Evolutionary conservation across 164 flowering plant genomes (phyloP), one percentile per base, ranked within the genome.

Genomic region (Nelumbo lutea): DNA sequence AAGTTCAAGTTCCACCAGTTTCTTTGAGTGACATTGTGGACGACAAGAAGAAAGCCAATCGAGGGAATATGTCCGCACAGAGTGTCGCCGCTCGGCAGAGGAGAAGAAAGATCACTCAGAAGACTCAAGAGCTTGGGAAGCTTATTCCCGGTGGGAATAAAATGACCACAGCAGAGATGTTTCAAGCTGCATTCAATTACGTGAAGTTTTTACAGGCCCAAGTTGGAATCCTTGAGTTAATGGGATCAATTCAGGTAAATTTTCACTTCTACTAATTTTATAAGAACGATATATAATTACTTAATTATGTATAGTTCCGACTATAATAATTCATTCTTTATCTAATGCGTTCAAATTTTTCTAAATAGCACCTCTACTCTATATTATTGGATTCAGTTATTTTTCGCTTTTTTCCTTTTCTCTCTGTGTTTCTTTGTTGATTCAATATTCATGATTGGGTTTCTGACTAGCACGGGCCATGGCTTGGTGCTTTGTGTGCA

Each of bases 81-180:
- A 93, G 94, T 77, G 76, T 84, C 0, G 97, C 97, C 0, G 98
- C 98, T 1, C 62, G 97, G 67, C 83, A 89, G 75, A 81, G 98
- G 86, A 80, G 98, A 79, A 84, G 87, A 84, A 93, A 79, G 84
- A 91, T 93, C 59, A 82, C 86, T 1, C 93, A 87, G 79, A 93
- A 88, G 90, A 91, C 98, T 2, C 88, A 83, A 6, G 90, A 89
- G 86, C 91, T 93, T 45, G 90, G 86, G 61, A 89, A 82, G 80
- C 84, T 93, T 27, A 76, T 93, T 48, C 98, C 97, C 1, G 97
- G 97, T 6, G 97, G 87, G 1, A 78, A 64, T 2, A 88, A 79
- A 80, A 81, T 91, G 88, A 93, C 88, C 82, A 93, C 98, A 2
- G 96, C 97, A 41, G 88, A 93, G 48, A 93, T 93, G 98, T 70